Evolutionary conservation across 148 eudicot species (phyloP), one percentile per base, ranked within the genome.

Genomic region (Rhododendron mucronatum): DNA sequence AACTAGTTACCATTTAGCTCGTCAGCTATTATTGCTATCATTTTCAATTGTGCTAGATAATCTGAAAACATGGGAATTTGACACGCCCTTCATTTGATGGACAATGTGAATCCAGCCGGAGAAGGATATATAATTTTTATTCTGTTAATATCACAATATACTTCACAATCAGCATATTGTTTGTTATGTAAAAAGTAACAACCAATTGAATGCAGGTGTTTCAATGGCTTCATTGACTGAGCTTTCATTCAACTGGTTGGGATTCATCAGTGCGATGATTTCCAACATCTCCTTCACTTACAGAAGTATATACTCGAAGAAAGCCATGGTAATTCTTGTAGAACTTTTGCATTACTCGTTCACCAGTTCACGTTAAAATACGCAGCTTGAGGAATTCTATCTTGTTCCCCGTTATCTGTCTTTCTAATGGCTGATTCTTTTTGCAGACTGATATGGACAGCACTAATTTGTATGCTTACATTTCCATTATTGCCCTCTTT

Each of bases 401-500:
- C n/a, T 8, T 23, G 11, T 41, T 12, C 45, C 18, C 82, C 23
- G 12, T 61, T 8, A 14, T 28, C 71, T 21, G 4, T 28, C 57
- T 71, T 44, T 73, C 84, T 84, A 15, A 20, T 78, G 55, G 73
- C 50, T 86, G 3, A 51, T 75, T 55, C 81, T 26, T 84, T 20
- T 87, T 94, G 90, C 99, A 95, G 99, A 97, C 99, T 87, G 98
- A 93, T 86, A 97, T 97, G 99, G 99, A 97, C 88, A 97, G 99
- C 91, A 97, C 99, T 26, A 97, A 97, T 85, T 81, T 97, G 85
- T 97, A 97, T 87, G 99, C 99, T 83, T 97, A 97, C 92, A 97
- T 97, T 89, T 89, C 99, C 84, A 97, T 97, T n/a, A 97, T 97
- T 65, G 96, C 98, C 33, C 93, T 97, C 85, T 74, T 97, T 41